Evolutionary conservation across 2,329 filamentous ascomycete species (phyloP), one percentile per base, ranked within the genome.

Genomic region (Fusarium redolens): DNA sequence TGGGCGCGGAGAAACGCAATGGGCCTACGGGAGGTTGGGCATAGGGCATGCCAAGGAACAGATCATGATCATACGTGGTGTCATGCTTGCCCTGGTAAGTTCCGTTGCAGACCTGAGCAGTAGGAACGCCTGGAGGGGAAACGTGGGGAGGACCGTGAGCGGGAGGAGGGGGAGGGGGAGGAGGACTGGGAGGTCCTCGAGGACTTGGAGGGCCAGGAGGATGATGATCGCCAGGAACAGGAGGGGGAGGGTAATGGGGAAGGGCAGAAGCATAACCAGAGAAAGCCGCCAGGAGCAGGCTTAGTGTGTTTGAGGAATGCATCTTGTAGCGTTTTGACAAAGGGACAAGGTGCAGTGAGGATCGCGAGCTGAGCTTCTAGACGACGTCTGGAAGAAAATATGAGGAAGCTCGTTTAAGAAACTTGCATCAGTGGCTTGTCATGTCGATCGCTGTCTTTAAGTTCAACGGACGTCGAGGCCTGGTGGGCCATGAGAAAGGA

Each of bases 1-100:
- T 82, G 0, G 89, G 87, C 4, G 85, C 72, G 1, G 82, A 81
- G 71, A 91, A 90, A 8, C 90, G 85, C 2, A 86, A 85, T 30
- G 85, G 79, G 1, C 88, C 88, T 35, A 88, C 84, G 4, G 82
- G 79, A n/a, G 72, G 71, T 40, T 74, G 72, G 11, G 72, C 72
- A 43, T 74, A 74, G 3, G 72, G 69, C 54, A 74, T 67, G 4
- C 72, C 72, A 13, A 74, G 55, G 35, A 74, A 74, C 41, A 61
- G 40, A 30, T 74, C 72, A 35, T 74, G 72, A 20, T 73, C 56
- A n/a, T 62, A 74, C 14, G 47, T 60, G 8, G 48, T 20, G 14
- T 61, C 69, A 31, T 70, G 69, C 38, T 38, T 48, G 14, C 72
- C 72, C 38, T 72, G 61, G 54, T 74, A 74, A 14, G 68, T 74